Conservation (phyloP, 2,329 filamentous ascomycete species). For the Clathrospora elynae region DNA sequence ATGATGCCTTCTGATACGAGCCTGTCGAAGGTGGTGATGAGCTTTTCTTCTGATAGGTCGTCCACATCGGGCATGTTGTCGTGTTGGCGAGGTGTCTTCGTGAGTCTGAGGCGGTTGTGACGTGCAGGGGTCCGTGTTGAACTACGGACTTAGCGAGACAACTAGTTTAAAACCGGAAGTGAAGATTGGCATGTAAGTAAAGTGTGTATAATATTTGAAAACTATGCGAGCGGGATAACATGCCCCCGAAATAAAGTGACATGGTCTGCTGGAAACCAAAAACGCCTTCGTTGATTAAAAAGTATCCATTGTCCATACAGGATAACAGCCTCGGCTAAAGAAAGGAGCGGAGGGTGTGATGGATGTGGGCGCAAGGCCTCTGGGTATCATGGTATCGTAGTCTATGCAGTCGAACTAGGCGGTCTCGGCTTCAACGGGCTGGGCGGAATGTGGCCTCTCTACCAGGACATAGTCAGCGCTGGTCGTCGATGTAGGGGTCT, state of each 20-base stretch:
- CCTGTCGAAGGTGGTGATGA: constrained; percentile 30
- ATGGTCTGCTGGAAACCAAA: constrained; percentile 8
- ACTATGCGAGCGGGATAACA: background rate
- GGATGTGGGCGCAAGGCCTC: constrained; percentile 11
- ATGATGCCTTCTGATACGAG: constrained; percentile 33
- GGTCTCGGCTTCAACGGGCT: constrained; percentile 21
- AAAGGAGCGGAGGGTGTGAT: constrained; percentile 1
- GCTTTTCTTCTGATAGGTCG: constrained; percentile 15
- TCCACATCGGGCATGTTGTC: constrained; percentile 12
- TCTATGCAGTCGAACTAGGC: constrained; percentile 14
- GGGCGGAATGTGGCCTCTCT: constrained; percentile 38
- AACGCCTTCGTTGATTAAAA: constrained; percentile 10
- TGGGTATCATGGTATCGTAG: constrained; percentile 21
- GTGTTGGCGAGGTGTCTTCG: constrained; percentile 5
- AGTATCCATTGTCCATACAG: no score
- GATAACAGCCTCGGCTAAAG: background rate
- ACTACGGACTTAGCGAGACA: background rate
- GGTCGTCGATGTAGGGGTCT: constrained; percentile 38
- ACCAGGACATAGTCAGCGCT: constrained; percentile 47
- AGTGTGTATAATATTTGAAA: background rate
- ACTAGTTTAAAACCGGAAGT: background rate
- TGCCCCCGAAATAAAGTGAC: constrained; percentile 2
- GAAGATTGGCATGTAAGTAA: background rate
- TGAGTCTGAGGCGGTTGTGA: constrained; percentile 11
- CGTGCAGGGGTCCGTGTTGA: background rate